Evolutionary conservation across 306 rosid genomes (phyloP), one percentile per base, ranked within the genome.

Genomic region (Casuarina glauca): DNA sequence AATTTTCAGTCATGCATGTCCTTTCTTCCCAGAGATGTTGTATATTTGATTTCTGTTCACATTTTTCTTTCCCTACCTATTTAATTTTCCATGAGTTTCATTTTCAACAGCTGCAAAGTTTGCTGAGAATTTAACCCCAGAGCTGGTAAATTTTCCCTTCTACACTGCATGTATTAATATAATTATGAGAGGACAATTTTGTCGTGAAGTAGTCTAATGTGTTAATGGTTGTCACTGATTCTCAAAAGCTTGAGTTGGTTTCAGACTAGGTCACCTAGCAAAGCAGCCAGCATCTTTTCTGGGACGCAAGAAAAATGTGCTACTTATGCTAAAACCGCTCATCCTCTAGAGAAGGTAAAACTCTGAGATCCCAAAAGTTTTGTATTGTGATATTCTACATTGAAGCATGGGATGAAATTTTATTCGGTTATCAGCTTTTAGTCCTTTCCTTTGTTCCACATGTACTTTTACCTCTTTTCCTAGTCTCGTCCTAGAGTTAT

Each of bases 241-340:
- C 52, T 74, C 79, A 38, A 50, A 70, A 66, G 72, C 43, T 51
- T 82, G 66, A 46, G 75, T 79, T 78, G 78, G 46, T 89, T 85
- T 67, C 89, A 91, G 98, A 91, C 98, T 80, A 91, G 94, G 74
- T 87, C 96, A 16, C 91, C 94, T 35, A 94, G 97, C 82, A 94
- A 94, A 91, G 96, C 98, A 69, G 98, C 98, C 0, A 53, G 96
- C 84, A 91, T 94, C 97, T 94, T 94, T 85, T 94, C 97, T 68
- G 98, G 98, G 58, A 94, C 98, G 9, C 96, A 90, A 85, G 98
- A 91, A 38, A 94, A 94, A 82, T 94, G 98, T 68, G 93, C 98
- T 35, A 90, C 98, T 55, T 91, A 96, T 81, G 93, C 91, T 41
- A 94, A 94, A 85, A 94, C 97, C 43, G 98, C 95, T 62, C 91